Percentiles rank a stretch among this genome's conserved stretches.
These are phyloP conservation scores for Cryptococcus neoformans DNA, from an alignment of 1,284 basidiomycete species.

Conservation along the genomic window DNA sequence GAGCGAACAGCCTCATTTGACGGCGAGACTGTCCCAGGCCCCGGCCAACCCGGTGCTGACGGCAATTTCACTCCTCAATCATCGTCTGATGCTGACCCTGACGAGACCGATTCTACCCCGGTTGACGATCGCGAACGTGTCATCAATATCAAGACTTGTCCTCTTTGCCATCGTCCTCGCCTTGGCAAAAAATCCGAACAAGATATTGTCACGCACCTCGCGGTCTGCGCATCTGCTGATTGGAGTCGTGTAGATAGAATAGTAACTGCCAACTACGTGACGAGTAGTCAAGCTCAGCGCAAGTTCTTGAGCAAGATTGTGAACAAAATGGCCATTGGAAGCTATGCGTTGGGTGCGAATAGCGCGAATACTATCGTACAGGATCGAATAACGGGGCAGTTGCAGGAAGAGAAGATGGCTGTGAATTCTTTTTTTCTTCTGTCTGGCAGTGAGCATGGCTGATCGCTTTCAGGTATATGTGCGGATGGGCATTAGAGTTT, in stretches of 20 bases:
- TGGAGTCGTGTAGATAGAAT: conserved; percentile 86
- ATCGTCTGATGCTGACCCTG: conserved; percentile 42
- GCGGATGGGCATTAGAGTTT: conserved; percentile 79
- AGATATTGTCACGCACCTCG: conserved; percentile 90
- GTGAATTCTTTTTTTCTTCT: conserved; percentile 21
- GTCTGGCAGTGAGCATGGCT: not conserved
- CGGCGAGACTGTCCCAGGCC: conserved; percentile 8
- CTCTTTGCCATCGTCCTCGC: conserved; percentile 84
- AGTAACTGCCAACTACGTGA: conserved; percentile 93
- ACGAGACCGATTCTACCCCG: conserved; percentile 43
- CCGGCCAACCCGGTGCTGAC: conserved; percentile 1
- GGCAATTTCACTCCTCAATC: conserved; percentile 17
- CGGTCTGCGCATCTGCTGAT: conserved; percentile 88
- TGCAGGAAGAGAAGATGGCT: conserved; percentile 93
- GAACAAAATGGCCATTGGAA: conserved; percentile 75
- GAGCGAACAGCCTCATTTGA: conserved; percentile 19
- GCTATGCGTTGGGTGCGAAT: conserved; percentile 83
- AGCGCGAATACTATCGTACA: conserved; percentile 92
- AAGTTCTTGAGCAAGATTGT: conserved; percentile 95
- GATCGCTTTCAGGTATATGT: conserved; percentile 76
- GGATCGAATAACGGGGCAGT: conserved; percentile 81
- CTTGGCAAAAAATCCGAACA: conserved; percentile 82
- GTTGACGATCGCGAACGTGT: conserved; percentile 73
- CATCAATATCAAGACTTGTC: conserved; percentile 92
- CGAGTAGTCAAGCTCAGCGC: conserved; percentile 89